These are phyloP conservation scores for Leishmania martiniquensis DNA, from an alignment of 208 protist genomes.

Conservation along the genomic window DNA sequence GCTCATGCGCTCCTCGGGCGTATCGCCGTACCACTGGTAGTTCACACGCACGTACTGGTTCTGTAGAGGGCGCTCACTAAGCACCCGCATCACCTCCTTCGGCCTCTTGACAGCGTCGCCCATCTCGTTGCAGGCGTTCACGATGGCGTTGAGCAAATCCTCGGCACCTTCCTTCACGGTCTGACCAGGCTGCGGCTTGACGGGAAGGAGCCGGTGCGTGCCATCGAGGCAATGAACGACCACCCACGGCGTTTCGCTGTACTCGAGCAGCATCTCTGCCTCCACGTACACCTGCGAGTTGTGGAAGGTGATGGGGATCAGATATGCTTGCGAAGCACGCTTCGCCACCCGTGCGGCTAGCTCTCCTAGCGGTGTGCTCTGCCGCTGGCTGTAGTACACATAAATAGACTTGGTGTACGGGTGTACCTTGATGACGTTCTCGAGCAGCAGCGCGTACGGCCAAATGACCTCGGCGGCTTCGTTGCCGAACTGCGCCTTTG, in stretches of 20 bases:
- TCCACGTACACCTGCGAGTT: conserved; percentile 93
- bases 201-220: conserved; percentile 51
- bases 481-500: conserved; percentile 89
- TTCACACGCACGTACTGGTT: conserved; percentile 90
- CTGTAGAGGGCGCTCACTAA: conserved; percentile 86
- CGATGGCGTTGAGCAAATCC: conserved; percentile 57
- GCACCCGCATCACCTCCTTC: conserved; percentile 62
- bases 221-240: conserved; percentile 88
- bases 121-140: conserved; percentile 56
- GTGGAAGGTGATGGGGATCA: conserved; percentile 92
- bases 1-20: conserved; percentile 82
- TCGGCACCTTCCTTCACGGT: conserved; percentile 41
- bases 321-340: conserved; percentile 76
- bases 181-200: conserved; percentile 35
- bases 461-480: conserved; percentile 90
- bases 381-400: conserved; percentile 86
- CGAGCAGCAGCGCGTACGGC: conserved; percentile 87
- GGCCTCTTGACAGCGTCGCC: conserved; percentile 65
- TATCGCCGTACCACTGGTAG: conserved; percentile 94
- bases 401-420: conserved; percentile 94
- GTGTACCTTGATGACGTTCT: conserved; percentile 87
- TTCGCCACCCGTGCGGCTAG: conserved; percentile 52
- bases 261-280: conserved; percentile 92
- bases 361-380: conserved; percentile 52
- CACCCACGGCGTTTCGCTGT: conserved; percentile 90